Evolutionary conservation across 2,329 filamentous ascomycete species (phyloP).

Genomic region (Aspergillus proliferans): DNA sequence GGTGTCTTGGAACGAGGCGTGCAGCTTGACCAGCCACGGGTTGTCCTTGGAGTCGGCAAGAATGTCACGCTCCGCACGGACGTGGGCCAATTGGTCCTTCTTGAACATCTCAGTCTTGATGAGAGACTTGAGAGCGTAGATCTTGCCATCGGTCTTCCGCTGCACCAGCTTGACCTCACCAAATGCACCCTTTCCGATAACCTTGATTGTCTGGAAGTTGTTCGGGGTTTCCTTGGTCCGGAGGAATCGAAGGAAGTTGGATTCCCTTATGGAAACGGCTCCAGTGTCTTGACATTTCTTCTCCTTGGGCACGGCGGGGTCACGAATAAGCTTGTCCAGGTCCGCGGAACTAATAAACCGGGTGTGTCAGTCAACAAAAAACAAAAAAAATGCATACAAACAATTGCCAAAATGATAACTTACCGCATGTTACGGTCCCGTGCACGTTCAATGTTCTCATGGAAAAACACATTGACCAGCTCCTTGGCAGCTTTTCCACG

Average conservation of each 20-base stretch:
- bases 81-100: conserved; percentile 95
- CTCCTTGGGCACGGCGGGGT: conserved; percentile 65
- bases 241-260: conserved; percentile 87
- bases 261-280: conserved; percentile 79
- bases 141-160: conserved; percentile 91
- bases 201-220: conserved; percentile 94
- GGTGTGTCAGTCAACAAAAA: conserved; percentile 1
- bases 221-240: conserved; percentile 87
- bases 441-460: conserved; percentile 94
- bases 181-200: conserved; percentile 98
- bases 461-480: conserved; percentile 77
- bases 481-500: conserved; percentile 60
- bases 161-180: conserved; percentile 97
- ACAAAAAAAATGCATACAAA: neutral
- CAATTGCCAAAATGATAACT: conserved; percentile 17
- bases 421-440: conserved; percentile 92
- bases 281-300: conserved; percentile 81
- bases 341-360: conserved; percentile 67
- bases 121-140: conserved; percentile 96
- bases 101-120: conserved; percentile 99
- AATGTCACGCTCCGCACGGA: conserved; percentile 95
- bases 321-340: conserved; percentile 76
- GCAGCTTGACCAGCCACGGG: conserved; percentile 97
- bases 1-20: conserved; percentile 93
- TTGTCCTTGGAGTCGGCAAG: conserved; percentile 93